Evolutionary conservation across 2,329 filamentous ascomycete species (phyloP), one percentile per base, ranked within the genome.

Genomic region (Tolypocladium endophyticum): DNA sequence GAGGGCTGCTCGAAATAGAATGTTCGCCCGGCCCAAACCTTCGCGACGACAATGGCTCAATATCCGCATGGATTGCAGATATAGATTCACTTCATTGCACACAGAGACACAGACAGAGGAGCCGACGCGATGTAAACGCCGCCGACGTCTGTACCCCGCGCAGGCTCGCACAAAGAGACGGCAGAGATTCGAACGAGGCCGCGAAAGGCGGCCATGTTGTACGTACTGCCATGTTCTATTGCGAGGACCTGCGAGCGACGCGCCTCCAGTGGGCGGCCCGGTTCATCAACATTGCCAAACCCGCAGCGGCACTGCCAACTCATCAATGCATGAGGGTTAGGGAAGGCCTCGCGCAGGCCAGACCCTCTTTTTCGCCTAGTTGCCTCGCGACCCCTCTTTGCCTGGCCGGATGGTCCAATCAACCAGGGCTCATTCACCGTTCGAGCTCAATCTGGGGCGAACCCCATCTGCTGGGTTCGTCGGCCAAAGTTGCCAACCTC

Each of bases 251-350:
- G 30, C 30, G 4, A 33, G 35, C 35, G 35, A 35, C 35, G 35
- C 35, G 35, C 35, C 8, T 3, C 25, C 47, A n/a, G 28, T 33
- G 28, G 11, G 28, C 9, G 18, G 28, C 30, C 50, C 30, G 30
- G 50, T 71, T 74, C 69, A 72, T 78, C 79, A 81, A 80, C 79
- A 77, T 80, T 77, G 78, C 81, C 77, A 76, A 70, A 50, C 28
- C 39, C 6, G 59, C 61, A 53, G 66, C 69, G 74, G 82, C 81
- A 84, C 74, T 88, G 86, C 85, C 87, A 89, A 83, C 86, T 86
- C 87, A 89, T 88, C 86, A 84, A 74, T 88, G 85, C 87, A 87
- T 89, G 80, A 80, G 77, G 74, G 73, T 74, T 74, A 23, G 35
- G 30, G 52, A 73, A 73, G 72, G 74, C 65, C 64, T 68, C 58